These are phyloP conservation scores for Knoxia roxburghii DNA, from an alignment of 257 asterid genomes.

Conservation along the genomic window DNA sequence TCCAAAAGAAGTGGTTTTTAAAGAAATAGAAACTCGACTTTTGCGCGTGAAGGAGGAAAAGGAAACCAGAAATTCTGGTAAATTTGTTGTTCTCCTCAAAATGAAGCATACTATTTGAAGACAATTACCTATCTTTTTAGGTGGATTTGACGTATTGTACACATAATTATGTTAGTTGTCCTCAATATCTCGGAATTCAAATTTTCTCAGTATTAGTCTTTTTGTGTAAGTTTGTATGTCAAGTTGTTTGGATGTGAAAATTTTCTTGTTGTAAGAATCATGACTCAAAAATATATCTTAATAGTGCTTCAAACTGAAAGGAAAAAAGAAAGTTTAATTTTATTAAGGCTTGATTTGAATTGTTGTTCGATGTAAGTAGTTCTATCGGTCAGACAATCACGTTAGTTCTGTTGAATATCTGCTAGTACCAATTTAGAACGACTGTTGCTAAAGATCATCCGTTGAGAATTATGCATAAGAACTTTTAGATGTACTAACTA, in stretches of 20 bases:
- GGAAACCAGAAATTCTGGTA: conserved; percentile 40
- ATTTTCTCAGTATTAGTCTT: neutral
- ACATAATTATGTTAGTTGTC: neutral
- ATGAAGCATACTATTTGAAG: neutral
- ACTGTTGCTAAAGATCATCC: neutral
- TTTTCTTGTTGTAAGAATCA: neutral
- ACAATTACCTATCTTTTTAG: neutral
- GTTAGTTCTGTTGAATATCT: conserved; percentile 3
- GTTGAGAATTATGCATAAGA: neutral
- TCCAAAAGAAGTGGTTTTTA: conserved; percentile 58
- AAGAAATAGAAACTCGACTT: conserved; percentile 58
- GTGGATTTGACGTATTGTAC: neutral
- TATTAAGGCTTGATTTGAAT: conserved; percentile 2
- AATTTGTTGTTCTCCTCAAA: neutral
- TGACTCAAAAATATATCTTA: no score
- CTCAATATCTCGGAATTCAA: neutral
- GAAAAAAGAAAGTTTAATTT: neutral
- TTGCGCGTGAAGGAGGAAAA: conserved; percentile 44
- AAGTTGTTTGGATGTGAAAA: neutral
- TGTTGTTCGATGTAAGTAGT: neutral
- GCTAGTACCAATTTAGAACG: neutral
- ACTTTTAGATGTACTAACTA: neutral
- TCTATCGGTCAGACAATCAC: neutral
- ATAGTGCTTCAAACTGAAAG: no score
- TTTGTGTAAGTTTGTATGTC: neutral